phyloP scores from a whole-genome alignment of 768 basidiomycete species.

The Chlorophyllum brunneum region DNA sequence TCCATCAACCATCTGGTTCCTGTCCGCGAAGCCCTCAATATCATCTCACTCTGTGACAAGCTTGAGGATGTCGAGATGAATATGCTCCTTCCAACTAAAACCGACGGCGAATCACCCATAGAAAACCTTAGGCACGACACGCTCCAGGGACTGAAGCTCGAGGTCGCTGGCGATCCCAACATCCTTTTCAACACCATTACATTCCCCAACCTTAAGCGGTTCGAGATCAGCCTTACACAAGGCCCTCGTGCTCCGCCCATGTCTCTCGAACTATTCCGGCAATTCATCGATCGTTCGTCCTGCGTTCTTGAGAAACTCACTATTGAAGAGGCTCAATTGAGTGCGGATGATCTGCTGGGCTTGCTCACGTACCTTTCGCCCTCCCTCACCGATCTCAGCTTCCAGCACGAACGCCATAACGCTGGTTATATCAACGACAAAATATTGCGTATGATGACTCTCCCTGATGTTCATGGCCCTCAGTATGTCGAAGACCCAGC shows the following conservation, averaged over 20 bases:
- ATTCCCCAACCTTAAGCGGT: slow-evolving; percentile 21
- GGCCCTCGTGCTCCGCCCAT: slow-evolving; percentile 11
- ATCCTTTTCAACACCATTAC: slow-evolving; percentile 20
- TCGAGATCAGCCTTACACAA: slow-evolving; percentile 18
- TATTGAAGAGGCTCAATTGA: slow-evolving; percentile 8
- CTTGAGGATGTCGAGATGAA: slow-evolving; percentile 14
- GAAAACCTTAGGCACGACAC: slow-evolving; percentile 14
- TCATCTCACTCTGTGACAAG: slow-evolving; percentile 14
- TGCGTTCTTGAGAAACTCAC: slow-evolving; percentile 11
- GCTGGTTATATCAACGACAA: slow-evolving; percentile 8
- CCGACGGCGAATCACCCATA: slow-evolving; percentile 12
- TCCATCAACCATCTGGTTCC: slow-evolving; percentile 20
- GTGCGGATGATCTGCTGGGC: slow-evolving; percentile 7
- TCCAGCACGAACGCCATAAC: slow-evolving; percentile 11
- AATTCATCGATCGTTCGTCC: slow-evolving; percentile 9
- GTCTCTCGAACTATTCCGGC: slow-evolving; percentile 5
- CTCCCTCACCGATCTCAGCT: slow-evolving; percentile 11
- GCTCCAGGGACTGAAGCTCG: slow-evolving; percentile 19
- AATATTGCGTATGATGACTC: slow-evolving; percentile 19
- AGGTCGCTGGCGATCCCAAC: slow-evolving; percentile 19
- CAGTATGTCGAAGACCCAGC: slow-evolving; percentile 4
- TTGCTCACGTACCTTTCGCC: slow-evolving; percentile 8
- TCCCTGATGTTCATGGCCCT: slow-evolving; percentile 21
- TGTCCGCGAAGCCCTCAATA: slow-evolving; percentile 18
- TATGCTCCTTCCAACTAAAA: slow-evolving; percentile 9